Base-by-base conservation (phyloP, 129 eudicot species). In the Logfia minima region DNA sequence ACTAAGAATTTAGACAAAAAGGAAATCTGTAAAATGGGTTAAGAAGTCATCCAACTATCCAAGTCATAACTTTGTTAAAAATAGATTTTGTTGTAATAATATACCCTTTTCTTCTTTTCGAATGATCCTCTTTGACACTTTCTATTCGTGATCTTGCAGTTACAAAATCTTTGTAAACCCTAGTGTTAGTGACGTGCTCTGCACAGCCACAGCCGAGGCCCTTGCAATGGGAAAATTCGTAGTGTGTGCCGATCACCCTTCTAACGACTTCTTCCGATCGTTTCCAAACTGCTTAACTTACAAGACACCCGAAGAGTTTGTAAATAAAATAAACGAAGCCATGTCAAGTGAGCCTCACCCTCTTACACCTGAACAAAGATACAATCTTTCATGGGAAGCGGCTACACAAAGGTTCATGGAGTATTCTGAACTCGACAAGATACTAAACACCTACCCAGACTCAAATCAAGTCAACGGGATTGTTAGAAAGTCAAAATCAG, bases 201-300 rank as follows among this genome's bases (percentile, higher is more conserved):
- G 99, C 87, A 94, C 99, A 1, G 99, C 99, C 19, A 94, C 99
- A 59, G 99, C 99, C 0, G 99, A 94, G 80, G 99, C 99, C 1
- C 92, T 94, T 9, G 99, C 97, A 34, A 94, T 94, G 99, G 99
- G 99, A 10, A 94, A 94, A 80, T 91, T 94, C 68, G 99, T 94
- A 4, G 93, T 94, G 39, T 91, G 97, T 69, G 97, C 99, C 1
- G 90, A 94, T 56, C 99, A 94, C 84, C 97, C 99, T 5, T 94
- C 99, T 2, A 94, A 94, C 21, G 97, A 94, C 28, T 94, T 94
- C 87, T 94, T 94, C 83, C 71, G 85, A 84, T 87, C 92, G 66
- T 94, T 89, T 76, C 97, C 99, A 4, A 94, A 94, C 75, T 94
- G 99, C 77, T 85, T 94, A 82, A 91, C 99, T 5, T 94, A 89